Conservation (phyloP, 2,329 filamentous ascomycete genomes). For the Karstenula rhodostoma region DNA sequence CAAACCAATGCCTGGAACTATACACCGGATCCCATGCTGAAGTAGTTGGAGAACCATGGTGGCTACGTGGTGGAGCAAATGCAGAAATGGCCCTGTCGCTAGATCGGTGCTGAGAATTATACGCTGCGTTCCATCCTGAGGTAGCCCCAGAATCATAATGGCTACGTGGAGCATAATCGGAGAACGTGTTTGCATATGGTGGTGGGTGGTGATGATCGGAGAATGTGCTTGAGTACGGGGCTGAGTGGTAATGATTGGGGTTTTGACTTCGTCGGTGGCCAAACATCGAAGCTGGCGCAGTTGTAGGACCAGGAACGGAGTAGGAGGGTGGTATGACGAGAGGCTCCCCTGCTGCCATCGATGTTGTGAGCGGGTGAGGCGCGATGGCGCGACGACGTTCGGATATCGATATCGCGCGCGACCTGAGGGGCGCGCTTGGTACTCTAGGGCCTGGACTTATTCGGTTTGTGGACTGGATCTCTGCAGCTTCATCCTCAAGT, state of each 20-base stretch:
- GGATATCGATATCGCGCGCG: background rate
- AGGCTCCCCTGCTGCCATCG: background rate
- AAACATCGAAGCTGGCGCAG: background rate
- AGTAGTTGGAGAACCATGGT: background rate
- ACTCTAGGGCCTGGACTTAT: background rate
- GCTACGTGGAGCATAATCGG: background rate
- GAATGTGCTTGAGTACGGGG: background rate
- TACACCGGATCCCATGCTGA: background rate
- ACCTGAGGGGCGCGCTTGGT: background rate
- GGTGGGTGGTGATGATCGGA: background rate
- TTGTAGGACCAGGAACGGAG: background rate
- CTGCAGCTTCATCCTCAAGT: background rate
- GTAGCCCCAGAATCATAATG: background rate
- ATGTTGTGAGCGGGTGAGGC: background rate
- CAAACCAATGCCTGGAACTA: background rate
- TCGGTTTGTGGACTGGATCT: background rate
- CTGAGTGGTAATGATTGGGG: background rate
- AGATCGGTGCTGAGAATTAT: background rate
- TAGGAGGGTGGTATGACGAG: background rate
- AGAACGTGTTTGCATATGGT: background rate
- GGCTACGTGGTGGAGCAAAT: background rate
- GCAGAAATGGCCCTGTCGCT: background rate
- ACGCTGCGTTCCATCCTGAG: background rate
- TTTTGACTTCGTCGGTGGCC: background rate
- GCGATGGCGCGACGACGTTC: background rate